These are phyloP conservation scores for Vigna trinervia DNA, from an alignment of 306 rosid genomes.

Conservation along the genomic window DNA sequence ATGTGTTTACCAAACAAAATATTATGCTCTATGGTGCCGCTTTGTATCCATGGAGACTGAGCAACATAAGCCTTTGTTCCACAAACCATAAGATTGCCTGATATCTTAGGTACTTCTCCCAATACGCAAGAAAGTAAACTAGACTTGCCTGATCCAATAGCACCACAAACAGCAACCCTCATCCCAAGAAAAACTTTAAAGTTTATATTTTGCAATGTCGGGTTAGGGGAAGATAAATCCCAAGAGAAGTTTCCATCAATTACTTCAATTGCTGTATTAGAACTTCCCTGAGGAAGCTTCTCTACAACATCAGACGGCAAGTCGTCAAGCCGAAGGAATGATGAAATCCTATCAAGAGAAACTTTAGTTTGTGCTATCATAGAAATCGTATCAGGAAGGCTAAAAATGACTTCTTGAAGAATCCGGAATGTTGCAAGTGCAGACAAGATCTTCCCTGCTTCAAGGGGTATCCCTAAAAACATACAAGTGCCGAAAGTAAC, in stretches of 20 bases:
- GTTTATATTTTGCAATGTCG: slow-evolving; percentile 48
- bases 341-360: slow-evolving; percentile 58
- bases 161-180: slow-evolving; percentile 62
- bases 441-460: slow-evolving; percentile 60
- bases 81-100: slow-evolving; percentile 71
- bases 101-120: slow-evolving; percentile 86
- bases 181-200: slow-evolving; percentile 48
- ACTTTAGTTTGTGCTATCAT: slow-evolving; percentile 61
- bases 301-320: slow-evolving; percentile 49
- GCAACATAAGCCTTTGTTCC: slow-evolving; percentile 88
- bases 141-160: slow-evolving; percentile 78
- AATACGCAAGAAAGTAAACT: slow-evolving; percentile 79
- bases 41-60: slow-evolving; percentile 96
- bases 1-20: slow-evolving; percentile 75
- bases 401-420: slow-evolving; percentile 55
- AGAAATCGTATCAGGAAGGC: slow-evolving; percentile 56
- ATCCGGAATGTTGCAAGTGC: slow-evolving; percentile 62
- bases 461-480: slow-evolving; percentile 60
- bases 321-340: slow-evolving; percentile 58
- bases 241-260: slow-evolving; percentile 60
- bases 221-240: slow-evolving; percentile 50
- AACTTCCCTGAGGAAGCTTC: slow-evolving; percentile 54
- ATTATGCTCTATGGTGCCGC: slow-evolving; percentile 84
- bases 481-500: slow-evolving; percentile 59
- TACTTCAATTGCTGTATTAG: slow-evolving; percentile 51